These are phyloP conservation scores for Globisporangium spinosum DNA, from an alignment of 352 stramenopile genomes.

Conservation along the genomic window DNA sequence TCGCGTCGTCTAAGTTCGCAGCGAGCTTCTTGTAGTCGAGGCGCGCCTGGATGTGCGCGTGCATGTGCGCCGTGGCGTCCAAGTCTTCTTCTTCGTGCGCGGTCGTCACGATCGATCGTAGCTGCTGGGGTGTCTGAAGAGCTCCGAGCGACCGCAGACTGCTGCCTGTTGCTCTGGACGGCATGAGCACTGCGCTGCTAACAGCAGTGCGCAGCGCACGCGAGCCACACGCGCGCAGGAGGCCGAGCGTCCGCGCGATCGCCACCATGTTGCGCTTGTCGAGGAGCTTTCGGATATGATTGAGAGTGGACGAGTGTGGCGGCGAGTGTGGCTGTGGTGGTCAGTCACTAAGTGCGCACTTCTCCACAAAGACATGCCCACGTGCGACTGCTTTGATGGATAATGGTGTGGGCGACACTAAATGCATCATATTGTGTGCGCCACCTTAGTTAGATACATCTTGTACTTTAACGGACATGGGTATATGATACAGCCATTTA, in stretches of 20 bases:
- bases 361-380: neutral
- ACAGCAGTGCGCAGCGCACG: neutral
- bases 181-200: neutral
- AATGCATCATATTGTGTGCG: neutral
- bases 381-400: neutral
- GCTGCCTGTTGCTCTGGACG: neutral
- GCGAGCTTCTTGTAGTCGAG: conserved; percentile 76
- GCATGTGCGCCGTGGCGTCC: conserved; percentile 34
- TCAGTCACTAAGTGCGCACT: neutral
- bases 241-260: conserved; percentile 9
- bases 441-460: neutral
- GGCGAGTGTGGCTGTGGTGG: neutral
- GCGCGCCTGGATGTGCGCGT: conserved; percentile 61
- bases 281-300: conserved; percentile 11
- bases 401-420: neutral
- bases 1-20: conserved; percentile 44
- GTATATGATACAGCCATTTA: neutral
- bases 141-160: neutral
- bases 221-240: conserved; percentile 3
- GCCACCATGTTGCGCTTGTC: conserved; percentile 12
- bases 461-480: neutral
- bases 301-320: neutral
- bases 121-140: neutral
- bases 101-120: conserved; percentile 28
- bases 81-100: conserved; percentile 19